A percentile compares a stretch with the other conserved stretches of the same genome.
phyloP scores from a whole-genome alignment of 2,329 filamentous ascomycete genomes.

The Nemania diffusa region DNA sequence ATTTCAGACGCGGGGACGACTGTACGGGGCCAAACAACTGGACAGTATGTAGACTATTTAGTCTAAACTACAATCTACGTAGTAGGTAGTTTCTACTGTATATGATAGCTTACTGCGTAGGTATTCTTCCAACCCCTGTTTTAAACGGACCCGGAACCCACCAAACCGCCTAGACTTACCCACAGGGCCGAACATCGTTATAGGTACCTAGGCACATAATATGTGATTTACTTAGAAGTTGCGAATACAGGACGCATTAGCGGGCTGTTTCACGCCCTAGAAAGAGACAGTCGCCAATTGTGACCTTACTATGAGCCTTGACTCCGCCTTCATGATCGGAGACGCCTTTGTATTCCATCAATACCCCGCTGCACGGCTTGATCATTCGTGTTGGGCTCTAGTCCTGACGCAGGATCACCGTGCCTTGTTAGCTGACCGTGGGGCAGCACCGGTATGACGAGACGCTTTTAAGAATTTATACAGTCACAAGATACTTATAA shows the following conservation, averaged over 20 bases:
- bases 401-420: slow-evolving; percentile 10
- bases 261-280: slow-evolving; percentile 4
- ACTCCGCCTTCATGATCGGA: slow-evolving; percentile 22
- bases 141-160: background rate
- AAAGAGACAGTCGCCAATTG: slow-evolving; percentile 15
- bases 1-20: background rate
- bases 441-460: slow-evolving; percentile 5
- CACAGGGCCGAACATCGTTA: too few relatives aligned
- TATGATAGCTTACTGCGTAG: too few relatives aligned
- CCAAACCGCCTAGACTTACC: background rate
- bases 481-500: slow-evolving; percentile 1
- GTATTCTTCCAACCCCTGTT: background rate
- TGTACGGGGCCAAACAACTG: background rate
- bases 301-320: background rate
- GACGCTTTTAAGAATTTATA: slow-evolving; percentile 6
- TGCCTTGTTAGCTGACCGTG: slow-evolving; percentile 23
- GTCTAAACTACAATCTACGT: background rate
- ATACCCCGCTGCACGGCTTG: slow-evolving; percentile 1
- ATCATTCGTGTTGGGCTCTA: slow-evolving; percentile 13
- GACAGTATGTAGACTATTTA: background rate
- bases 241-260: background rate
- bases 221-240: background rate
- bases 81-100: too few relatives aligned
- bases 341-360: background rate
- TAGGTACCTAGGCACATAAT: background rate